These are phyloP conservation scores for Sugiyamaella lignohabitans DNA, from an alignment of 805 yeast genomes.

Conservation along the genomic window DNA sequence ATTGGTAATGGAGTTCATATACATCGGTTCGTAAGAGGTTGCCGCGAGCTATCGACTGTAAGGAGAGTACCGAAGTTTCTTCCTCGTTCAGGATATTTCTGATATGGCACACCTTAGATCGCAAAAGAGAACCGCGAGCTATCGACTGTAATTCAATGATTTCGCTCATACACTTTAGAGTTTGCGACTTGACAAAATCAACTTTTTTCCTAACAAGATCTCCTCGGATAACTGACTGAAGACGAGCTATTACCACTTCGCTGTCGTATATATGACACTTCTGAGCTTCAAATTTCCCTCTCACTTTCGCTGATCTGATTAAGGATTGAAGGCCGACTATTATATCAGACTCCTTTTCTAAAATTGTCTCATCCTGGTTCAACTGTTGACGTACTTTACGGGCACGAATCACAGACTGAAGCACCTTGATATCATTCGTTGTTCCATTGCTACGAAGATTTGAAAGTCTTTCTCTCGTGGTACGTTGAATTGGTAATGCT, in stretches of 20 bases:
- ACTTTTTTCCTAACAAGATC: slow-evolving; percentile 20
- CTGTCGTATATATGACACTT: slow-evolving; percentile 12
- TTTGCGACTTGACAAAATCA: slow-evolving; percentile 39
- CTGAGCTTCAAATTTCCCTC: slow-evolving; percentile 36
- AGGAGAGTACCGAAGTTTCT: slow-evolving; percentile 26
- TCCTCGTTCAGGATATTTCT: slow-evolving; percentile 3
- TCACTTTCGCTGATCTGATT: slow-evolving; percentile 54
- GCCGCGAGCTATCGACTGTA: slow-evolving; percentile 59
- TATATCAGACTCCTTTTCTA: not conserved
- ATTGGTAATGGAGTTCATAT: slow-evolving; percentile 15
- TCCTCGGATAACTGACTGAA: slow-evolving; percentile 35
- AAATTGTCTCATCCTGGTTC: not conserved
- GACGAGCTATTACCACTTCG: slow-evolving; percentile 23
- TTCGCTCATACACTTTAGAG: slow-evolving; percentile 36
- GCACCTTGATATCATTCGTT: slow-evolving; percentile 27
- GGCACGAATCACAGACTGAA: slow-evolving; percentile 63
- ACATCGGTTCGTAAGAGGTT: slow-evolving; percentile 20
- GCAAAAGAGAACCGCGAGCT: slow-evolving; percentile 42
- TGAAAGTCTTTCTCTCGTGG: not conserved
- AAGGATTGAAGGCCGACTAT: slow-evolving; percentile 42
- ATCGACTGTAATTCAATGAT: slow-evolving; percentile 48
- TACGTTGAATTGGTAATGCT: slow-evolving; percentile 7
- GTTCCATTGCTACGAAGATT: not conserved
- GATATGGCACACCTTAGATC: slow-evolving; percentile 34
- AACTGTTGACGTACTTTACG: slow-evolving; percentile 27